Evolutionary conservation across 1,284 basidiomycete species (phyloP), one percentile per base, ranked within the genome.

Genomic region (Lignosus rhinocerotis): DNA sequence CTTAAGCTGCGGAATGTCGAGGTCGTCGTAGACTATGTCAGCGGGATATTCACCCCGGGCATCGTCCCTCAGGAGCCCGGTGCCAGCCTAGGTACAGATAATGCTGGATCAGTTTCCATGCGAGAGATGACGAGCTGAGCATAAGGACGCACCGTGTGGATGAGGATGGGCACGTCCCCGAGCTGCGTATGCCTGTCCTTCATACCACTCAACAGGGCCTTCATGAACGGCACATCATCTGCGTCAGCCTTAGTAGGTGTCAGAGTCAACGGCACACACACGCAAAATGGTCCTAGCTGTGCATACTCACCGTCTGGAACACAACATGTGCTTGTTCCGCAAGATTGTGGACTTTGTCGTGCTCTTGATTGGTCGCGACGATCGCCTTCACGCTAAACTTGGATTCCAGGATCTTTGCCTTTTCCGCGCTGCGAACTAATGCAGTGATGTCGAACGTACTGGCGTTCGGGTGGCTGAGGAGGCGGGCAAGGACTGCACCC

Each of bases 71-170:
- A 76, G 61, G 1, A 73, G 64, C 36, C 71, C 70, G 46, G 71
- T 75, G 6, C 78, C 74, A 51, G 76, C 75, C 75, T 78, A 48
- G 16, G 21, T 17, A 17, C 32, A 21, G 16, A 30, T 30, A 6
- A 42, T n/a, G n/a, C n/a, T n/a, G 14, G 39, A 42, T 12, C 39
- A n/a, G 16, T 19, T 16, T 10, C 5, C 41, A 45, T 45, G 6
- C 11, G 12, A 12, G 21, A 30, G 21, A 19, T 19, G 60, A 3
- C 7, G 11, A 19, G 10, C 4, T 11, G 43, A 14, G 9, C 41
- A 5, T 33, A 17, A 12, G 12, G 17, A 70, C 78, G 49, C 60
- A 83, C 82, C 2, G 80, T 83, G 65, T 84, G 79, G 42, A 84
- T 81, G 34, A 81, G 71, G 38, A 78, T 74, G 1, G 80, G 75